Evolutionary conservation across 768 basidiomycete genomes (phyloP).

Genomic region (Trametes villosa): DNA sequence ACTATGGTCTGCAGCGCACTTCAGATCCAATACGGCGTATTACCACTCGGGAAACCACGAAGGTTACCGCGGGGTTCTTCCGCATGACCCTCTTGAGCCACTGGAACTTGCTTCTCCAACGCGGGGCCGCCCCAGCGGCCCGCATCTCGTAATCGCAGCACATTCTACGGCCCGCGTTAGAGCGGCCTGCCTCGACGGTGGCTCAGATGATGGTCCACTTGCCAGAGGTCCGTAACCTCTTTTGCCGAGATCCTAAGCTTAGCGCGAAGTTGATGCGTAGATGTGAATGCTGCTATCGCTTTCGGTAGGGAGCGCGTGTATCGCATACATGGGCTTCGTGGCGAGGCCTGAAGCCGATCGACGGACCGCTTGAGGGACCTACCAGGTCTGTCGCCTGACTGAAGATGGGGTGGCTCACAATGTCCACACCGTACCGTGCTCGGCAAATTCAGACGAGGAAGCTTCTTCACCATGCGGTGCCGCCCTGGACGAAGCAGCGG

Average conservation of each 20-base stretch:
- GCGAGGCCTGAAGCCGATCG: neutral
- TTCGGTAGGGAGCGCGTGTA: neutral
- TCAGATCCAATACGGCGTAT: too few relatives aligned
- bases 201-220: neutral
- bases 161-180: neutral
- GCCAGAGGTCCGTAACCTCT: neutral
- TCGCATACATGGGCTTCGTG: neutral
- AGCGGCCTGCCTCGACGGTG: neutral
- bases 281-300: neutral
- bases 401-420: neutral
- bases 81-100: neutral
- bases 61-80: too few relatives aligned
- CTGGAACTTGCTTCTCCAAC: neutral
- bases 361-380: neutral
- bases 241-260: neutral
- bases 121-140: neutral
- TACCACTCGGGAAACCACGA: too few relatives aligned
- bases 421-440: neutral
- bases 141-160: neutral
- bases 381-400: neutral
- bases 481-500: neutral
- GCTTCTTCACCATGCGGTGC: conserved; percentile 2
- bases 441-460: neutral
- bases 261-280: too few relatives aligned
- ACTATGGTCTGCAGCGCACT: too few relatives aligned